These are phyloP conservation scores for Cadophora luteo-olivacea DNA, from an alignment of 2,329 filamentous ascomycete genomes.

Conservation along the genomic window DNA sequence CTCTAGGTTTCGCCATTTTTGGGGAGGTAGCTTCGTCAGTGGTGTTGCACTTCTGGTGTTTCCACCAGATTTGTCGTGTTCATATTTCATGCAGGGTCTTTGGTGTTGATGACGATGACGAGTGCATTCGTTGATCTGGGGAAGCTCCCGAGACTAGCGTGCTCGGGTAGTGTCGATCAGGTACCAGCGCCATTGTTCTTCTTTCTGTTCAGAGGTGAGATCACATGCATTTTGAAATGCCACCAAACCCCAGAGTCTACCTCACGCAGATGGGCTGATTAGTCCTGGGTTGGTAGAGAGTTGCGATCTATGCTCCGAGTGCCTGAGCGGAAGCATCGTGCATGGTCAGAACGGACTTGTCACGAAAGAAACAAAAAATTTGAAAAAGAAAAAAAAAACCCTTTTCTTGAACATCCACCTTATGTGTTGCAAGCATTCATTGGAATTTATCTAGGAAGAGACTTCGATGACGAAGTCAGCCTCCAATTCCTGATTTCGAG, in stretches of 20 bases:
- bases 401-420: background rate
- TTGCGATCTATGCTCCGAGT: too few species aligned
- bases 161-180: constrained; percentile 14
- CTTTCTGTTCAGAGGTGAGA: background rate
- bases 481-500: background rate
- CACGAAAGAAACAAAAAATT: too few species aligned
- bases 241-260: too few species aligned
- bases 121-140: constrained; percentile 1
- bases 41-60: background rate
- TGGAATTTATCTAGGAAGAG: background rate
- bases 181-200: constrained; percentile 12
- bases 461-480: background rate
- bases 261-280: too few species aligned
- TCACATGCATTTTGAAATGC: too few species aligned
- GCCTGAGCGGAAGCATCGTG: too few species aligned
- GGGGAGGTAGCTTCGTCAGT: background rate
- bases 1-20: constrained; percentile 52
- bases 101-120: constrained; percentile 16
- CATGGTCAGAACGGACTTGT: too few species aligned
- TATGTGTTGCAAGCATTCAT: background rate
- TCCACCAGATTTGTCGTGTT: background rate
- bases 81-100: background rate
- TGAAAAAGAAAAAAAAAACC: too few species aligned
- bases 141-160: constrained; percentile 10
- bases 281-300: too few species aligned